Percentiles rank a stretch among this genome's conserved stretches.
phyloP scores from a whole-genome alignment of 441 rosid genomes.

The Euphorbia schlechtendalii region DNA sequence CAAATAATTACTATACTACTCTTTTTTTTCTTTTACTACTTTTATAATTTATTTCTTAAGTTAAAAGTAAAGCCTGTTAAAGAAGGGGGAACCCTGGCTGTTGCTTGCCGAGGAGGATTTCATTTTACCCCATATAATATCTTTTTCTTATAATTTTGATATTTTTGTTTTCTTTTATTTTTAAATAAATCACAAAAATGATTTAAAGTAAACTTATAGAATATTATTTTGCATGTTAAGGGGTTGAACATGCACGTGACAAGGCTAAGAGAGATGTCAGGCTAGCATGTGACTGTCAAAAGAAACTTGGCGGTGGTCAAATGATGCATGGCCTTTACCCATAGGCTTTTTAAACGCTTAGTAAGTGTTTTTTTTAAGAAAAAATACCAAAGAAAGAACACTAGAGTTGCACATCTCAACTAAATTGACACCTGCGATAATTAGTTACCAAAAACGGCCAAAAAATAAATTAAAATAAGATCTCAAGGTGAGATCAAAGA shows the following conservation, averaged over 20 bases:
- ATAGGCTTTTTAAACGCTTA: background rate
- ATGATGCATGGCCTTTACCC: conserved; percentile 29
- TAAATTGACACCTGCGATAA: too few relatives aligned
- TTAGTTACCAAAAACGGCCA: too few relatives aligned
- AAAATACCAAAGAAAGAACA: too few relatives aligned
- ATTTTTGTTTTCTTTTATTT: background rate
- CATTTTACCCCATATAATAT: too few relatives aligned
- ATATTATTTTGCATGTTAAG: conserved; percentile 11
- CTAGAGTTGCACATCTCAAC: too few relatives aligned
- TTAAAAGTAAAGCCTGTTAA: conserved; percentile 39
- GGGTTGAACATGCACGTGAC: conserved; percentile 37
- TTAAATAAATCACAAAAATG: background rate
- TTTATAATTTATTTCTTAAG: conserved; percentile 28
- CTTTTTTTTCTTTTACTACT: background rate
- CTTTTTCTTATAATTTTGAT: background rate
- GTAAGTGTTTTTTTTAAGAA: too few relatives aligned
- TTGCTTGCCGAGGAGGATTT: conserved; percentile 48
- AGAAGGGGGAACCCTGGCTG: conserved; percentile 29
- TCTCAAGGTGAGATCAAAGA: too few relatives aligned
- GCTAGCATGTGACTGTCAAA: conserved; percentile 38
- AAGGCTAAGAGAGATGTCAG: conserved; percentile 32
- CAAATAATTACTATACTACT: background rate
- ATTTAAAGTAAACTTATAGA: background rate
- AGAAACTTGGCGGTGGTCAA: conserved; percentile 39
- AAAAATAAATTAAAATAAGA: too few relatives aligned